Evolutionary conservation across 441 rosid genomes (phyloP), one percentile per base, ranked within the genome.

Genomic region (Erodium moschatum): DNA sequence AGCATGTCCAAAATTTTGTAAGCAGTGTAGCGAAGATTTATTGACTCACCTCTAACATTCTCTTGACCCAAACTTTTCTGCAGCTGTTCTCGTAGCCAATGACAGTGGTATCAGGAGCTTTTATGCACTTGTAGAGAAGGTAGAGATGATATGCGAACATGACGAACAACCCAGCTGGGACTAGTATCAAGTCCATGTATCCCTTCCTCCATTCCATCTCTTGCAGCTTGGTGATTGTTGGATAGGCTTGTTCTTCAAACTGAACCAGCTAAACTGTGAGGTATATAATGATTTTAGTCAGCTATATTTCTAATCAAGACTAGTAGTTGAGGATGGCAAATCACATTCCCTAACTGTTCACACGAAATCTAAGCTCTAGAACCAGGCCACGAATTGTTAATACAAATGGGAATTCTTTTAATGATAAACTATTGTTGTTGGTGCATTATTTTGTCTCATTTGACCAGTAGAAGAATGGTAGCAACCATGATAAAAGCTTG

Each of bases 61-160:
- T 82, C 65, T 66, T 67, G 50, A 79, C 81, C 90, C 87, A 81
- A 38, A 71, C 77, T 21, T 66, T 73, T 73, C 31, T 77, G 77
- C 40, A 67, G 74, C 75, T 73, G 73, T 77, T 77, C 76, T 83
- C 82, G 27, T 61, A 72, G 70, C 84, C 85, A 70, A 80, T 71
- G 46, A 72, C 65, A 1, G 82, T 77, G 29, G 78, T 65, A 5
- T 58, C 21, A 46, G 82, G 79, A 74, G 75, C 38, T 15, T 48
- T 72, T 20, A 65, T 67, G 74, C 72, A 42, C 72, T 72, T 80
- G 24, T 67, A 44, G 3, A 78, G 72, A 69, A 78, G 79, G 35
- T 42, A 80, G 62, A 81, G 44, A 75, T 81, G 81, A 73, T 80
- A 74, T 10, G n/a, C 29, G 68, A 79, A 75, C 78, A 81, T 63